phyloP scores from a whole-genome alignment of 1,284 basidiomycete genomes.

The Sutorius eximius region DNA sequence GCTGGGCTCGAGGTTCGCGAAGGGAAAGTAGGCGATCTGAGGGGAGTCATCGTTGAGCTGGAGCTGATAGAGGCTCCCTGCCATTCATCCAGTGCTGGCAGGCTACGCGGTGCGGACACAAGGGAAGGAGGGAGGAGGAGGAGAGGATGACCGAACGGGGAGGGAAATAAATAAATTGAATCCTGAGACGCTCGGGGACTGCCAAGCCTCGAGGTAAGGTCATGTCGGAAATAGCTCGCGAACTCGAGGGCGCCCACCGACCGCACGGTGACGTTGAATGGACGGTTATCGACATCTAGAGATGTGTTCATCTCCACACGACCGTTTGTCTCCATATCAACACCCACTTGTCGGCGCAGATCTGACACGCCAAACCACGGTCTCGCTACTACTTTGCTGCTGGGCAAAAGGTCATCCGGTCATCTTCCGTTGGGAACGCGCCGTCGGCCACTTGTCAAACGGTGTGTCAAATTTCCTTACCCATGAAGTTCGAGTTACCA shows the following conservation, averaged over 20 bases:
- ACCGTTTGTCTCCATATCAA: conserved; percentile 23
- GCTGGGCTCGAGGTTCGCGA: conserved; percentile 44
- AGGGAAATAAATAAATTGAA: conserved; percentile 5
- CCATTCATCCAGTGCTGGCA: conserved; percentile 42
- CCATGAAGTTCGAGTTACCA: conserved; percentile 12
- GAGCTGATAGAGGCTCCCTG: conserved; percentile 53
- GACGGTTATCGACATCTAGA: background rate
- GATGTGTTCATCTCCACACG: background rate
- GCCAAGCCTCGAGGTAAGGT: conserved; percentile 31
- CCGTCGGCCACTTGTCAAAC: background rate
- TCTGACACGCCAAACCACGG: conserved; percentile 1
- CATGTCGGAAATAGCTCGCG: conserved; percentile 26
- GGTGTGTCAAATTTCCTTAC: background rate
- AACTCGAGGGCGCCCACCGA: conserved; percentile 4
- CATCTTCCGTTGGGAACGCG: background rate
- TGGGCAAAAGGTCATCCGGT: too few relatives aligned
- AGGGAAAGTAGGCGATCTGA: conserved; percentile 58
- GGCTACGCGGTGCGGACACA: conserved; percentile 7
- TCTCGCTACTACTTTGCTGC: too few relatives aligned
- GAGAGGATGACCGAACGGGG: background rate
- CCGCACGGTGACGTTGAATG: too few relatives aligned
- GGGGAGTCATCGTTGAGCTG: conserved; percentile 69
- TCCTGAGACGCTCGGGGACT: conserved; percentile 15
- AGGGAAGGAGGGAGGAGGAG: conserved; percentile 10
- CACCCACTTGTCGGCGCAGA: conserved; percentile 5